Conservation (phyloP, 2,329 filamentous ascomycete genomes). For the Talaromyces albobiverticillius region DNA sequence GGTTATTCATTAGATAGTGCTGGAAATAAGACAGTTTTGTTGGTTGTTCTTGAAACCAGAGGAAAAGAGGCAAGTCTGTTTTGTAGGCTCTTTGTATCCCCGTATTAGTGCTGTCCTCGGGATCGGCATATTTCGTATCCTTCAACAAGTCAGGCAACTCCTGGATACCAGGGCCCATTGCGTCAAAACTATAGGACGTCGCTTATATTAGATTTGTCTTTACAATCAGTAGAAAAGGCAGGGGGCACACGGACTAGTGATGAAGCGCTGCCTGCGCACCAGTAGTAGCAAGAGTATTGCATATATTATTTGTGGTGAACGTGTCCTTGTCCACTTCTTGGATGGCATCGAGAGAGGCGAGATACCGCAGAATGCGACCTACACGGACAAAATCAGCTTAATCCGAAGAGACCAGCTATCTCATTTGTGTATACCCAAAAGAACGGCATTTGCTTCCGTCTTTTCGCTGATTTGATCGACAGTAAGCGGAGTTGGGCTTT, state of each 20-base stretch:
- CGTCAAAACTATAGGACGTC: constrained; percentile 6
- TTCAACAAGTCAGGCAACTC: constrained; percentile 5
- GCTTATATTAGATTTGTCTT: background rate
- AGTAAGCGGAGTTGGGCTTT: constrained; percentile 16
- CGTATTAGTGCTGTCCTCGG: background rate
- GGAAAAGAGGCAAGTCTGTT: constrained; percentile 2
- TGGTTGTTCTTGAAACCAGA: constrained; percentile 2
- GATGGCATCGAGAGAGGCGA: constrained; percentile 20
- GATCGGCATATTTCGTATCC: background rate
- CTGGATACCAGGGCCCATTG: background rate
- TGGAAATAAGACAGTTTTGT: background rate
- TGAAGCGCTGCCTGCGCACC: constrained; percentile 1
- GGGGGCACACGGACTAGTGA: background rate
- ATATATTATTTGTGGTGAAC: constrained; percentile 20
- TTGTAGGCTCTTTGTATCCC: background rate
- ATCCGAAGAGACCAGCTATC: background rate
- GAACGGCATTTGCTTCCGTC: constrained; percentile 4
- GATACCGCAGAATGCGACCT: constrained; percentile 23
- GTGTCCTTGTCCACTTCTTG: constrained; percentile 16
- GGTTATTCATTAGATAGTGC: background rate
- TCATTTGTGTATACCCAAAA: background rate
- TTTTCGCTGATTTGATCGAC: constrained; percentile 14
- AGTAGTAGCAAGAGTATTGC: background rate
- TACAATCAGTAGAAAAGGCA: background rate
- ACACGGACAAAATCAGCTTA: background rate